Base-by-base conservation (phyloP, 768 basidiomycete species). In the Gloeostereum incarnatum region DNA sequence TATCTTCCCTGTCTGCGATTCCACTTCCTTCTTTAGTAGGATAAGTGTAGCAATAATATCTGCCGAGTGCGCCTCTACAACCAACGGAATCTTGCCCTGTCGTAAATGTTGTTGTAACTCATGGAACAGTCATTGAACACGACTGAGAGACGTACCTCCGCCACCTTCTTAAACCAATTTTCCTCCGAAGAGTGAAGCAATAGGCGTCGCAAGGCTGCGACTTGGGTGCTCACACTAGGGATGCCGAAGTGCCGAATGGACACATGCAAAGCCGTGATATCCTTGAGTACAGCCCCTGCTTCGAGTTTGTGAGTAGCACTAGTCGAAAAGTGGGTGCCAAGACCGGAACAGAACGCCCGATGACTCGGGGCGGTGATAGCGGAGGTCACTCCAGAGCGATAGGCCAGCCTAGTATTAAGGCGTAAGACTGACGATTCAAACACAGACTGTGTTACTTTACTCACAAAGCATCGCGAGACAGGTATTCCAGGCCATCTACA, bases 21-120 rank as follows among this genome's bases (percentile, higher is more conserved):
- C 78, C 1, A 81, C 61, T 48, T 85, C 74, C 37, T 60, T 60
- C 57, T 85, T 86, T 40, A 94, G 63, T 18, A 68, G 54, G 31
- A 93, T 64, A 23, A 93, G 57, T 1, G 81, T 75, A 1, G 83
- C 86, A 44, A 93, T 92, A 36, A 84, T 64, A 55, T 93, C 91
- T 3, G 86, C 89, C 48, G 68, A 88, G 45, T 81, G 64, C 2
- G 74, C 78, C 38, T 81, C 74, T 6, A 90, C 62, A 8, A 94
- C 81, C 4, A 96, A 62, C 3, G 86, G 81, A 16, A 91, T 66
- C 24, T 66, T 50, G 4, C 87, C 85, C 78, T 83, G 43, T 6
- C n/a, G n/a, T n/a, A n/a, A n/a, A 21, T 17, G 33, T 8, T 16
- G 5, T 41, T 27, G 13, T 27, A 16, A 9, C 13, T 31, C 11